Conservation (phyloP, 805 yeast genomes). For the Ogataea methanolica region DNA sequence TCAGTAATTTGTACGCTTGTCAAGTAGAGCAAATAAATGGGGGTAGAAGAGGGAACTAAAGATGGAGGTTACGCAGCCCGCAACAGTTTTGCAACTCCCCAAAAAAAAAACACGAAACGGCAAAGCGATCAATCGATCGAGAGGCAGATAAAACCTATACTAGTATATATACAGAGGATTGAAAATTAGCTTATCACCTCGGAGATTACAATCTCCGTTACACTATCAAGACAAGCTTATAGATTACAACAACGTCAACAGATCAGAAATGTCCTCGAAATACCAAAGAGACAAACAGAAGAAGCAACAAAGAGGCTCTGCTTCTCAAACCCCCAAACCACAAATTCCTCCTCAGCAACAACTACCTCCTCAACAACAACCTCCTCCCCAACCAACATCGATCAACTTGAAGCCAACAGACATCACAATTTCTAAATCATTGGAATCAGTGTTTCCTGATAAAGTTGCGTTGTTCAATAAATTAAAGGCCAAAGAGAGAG, state of each 20-base stretch:
- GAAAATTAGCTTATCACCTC: too few relatives aligned
- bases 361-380: conserved; percentile 12
- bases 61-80: conserved; percentile 16
- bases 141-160: too few relatives aligned
- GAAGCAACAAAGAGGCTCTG: conserved; percentile 5
- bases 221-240: too few relatives aligned
- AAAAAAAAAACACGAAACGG: conserved; percentile 1
- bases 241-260: too few relatives aligned
- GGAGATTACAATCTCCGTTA: too few relatives aligned
- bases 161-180: too few relatives aligned
- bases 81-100: not conserved
- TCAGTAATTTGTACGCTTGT: not conserved
- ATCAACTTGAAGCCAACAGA: conserved; percentile 34
- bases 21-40: not conserved
- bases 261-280: conserved; percentile 9
- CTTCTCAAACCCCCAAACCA: conserved; percentile 2
- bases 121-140: not conserved
- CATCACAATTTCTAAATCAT: conserved; percentile 26
- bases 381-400: conserved; percentile 19
- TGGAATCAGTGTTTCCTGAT: conserved; percentile 30
- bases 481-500: conserved; percentile 75
- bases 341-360: conserved; percentile 2
- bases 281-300: conserved; percentile 19
- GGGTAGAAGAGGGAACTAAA: not conserved
- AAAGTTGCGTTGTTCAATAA: conserved; percentile 66